Evolutionary conservation across 1,284 basidiomycete genomes (phyloP).

Genomic region (Waitea zeae): DNA sequence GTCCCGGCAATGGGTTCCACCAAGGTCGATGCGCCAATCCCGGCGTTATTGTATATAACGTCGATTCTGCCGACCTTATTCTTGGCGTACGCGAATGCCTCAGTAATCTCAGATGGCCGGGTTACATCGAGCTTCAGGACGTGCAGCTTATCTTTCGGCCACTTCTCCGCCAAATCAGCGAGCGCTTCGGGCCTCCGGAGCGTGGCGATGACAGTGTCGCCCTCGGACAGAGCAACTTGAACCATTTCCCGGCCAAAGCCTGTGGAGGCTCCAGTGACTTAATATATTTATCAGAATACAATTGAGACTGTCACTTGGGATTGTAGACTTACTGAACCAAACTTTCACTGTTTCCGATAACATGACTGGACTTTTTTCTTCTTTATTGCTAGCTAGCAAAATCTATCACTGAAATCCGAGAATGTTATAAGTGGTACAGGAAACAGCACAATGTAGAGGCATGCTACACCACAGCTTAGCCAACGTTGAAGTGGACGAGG

Average conservation of each 20-base stretch:
- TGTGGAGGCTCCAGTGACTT: slow-evolving; percentile 10
- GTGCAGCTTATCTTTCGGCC: slow-evolving; percentile 6
- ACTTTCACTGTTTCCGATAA: too few relatives aligned
- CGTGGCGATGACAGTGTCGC: slow-evolving; percentile 8
- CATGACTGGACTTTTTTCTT: too few relatives aligned
- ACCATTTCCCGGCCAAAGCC: slow-evolving; percentile 8
- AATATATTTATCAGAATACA: too few relatives aligned
- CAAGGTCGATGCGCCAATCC: slow-evolving; percentile 5
- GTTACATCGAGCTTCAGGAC: slow-evolving; percentile 9
- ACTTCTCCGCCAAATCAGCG: slow-evolving; percentile 6
- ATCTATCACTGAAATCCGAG: too few relatives aligned
- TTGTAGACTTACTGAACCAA: too few relatives aligned
- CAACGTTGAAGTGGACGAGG: too few relatives aligned
- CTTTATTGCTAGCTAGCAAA: too few relatives aligned
- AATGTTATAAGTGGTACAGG: too few relatives aligned
- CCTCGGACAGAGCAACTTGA: slow-evolving; percentile 6
- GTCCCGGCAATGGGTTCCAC: slow-evolving; percentile 10
- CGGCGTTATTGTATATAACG: slow-evolving; percentile 10
- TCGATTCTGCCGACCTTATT: slow-evolving; percentile 9
- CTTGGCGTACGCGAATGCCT: slow-evolving; percentile 6
- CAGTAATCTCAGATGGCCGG: slow-evolving; percentile 5
- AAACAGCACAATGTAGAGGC: too few relatives aligned
- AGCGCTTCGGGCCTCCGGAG: slow-evolving; percentile 8
- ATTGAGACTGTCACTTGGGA: too few relatives aligned
- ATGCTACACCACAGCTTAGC: too few relatives aligned